Evolutionary conservation across 2,329 filamentous ascomycete species (phyloP), one percentile per base, ranked within the genome.

Genomic region (Alternaria rosae): DNA sequence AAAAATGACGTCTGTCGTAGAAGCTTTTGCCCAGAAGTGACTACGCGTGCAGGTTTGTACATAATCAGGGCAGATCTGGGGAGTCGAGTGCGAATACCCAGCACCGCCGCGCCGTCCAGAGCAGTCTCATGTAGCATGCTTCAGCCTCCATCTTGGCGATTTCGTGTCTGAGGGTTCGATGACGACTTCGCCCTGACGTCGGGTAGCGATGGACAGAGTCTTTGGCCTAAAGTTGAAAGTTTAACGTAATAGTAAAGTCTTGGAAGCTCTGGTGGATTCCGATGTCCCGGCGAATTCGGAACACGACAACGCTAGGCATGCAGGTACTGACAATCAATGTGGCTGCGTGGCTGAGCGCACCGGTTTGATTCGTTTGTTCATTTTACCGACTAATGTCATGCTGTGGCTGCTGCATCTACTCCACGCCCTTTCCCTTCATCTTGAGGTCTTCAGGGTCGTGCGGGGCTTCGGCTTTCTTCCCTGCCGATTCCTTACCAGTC

Each of bases 361-460:
- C 10, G 9, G 32, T 58, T 10, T 58, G 42, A 62, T 62, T 59
- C 20, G 59, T 54, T 23, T 35, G 38, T 53, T 42, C 12, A 12
- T 13, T 32, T 2, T 38, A 5, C 25, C 28, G 23, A 55, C 55
- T 43, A 43, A 52, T 52, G 10, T 6, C 30, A 41, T 30, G 28
- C 10, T 57, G 44, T 54, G 61, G 52, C 42, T 60, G 38, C 15
- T 41, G 45, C 20, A 28, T 53, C 56, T 73, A 76, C 59, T 76
- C 73, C 4, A 76, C 67, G 20, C 69, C 69, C 48, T 76, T 72
- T 2, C 71, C 73, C 28, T 75, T 74, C 54, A 76, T 53, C 62
- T 74, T 77, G 51, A 78, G 41, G n/a, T 65, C 64, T 47, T 71
- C 70, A 4, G 65, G 64, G 12, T 71, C 58, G 32, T 72, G 67